These are phyloP conservation scores for Phialemoniopsis sp. DNA, from an alignment of 2,329 filamentous ascomycete genomes.

Conservation along the genomic window DNA sequence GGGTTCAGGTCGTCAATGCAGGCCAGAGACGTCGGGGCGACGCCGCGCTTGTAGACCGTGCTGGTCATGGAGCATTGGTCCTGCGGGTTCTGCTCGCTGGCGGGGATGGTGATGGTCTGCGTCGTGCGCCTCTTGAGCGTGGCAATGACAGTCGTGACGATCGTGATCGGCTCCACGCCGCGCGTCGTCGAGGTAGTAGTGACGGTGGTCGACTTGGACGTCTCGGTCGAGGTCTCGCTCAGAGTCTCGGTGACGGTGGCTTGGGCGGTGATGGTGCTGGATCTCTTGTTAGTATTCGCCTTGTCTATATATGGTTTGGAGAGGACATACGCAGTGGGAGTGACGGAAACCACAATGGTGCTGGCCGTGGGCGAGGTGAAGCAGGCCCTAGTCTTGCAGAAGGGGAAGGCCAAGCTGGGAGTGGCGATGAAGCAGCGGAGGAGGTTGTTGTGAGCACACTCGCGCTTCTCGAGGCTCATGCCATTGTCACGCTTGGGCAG, in stretches of 20 bases:
- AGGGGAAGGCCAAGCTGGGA: conserved; percentile 6
- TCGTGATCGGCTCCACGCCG: not conserved
- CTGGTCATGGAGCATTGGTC: too few species aligned
- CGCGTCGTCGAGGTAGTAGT: not conserved
- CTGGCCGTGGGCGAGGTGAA: conserved; percentile 6
- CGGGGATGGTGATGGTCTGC: not conserved
- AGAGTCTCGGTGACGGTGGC: conserved; percentile 1
- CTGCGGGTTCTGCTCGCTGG: conserved; percentile 1
- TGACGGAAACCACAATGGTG: conserved; percentile 2
- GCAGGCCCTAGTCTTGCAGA: conserved; percentile 8
- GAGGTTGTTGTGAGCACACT: conserved; percentile 11
- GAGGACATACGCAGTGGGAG: not conserved
- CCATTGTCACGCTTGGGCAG: too few species aligned
- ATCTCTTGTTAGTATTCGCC: not conserved
- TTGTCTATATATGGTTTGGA: not conserved
- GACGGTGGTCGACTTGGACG: not conserved
- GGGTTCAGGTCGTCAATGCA: conserved; percentile 9
- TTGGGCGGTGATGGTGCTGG: not conserved
- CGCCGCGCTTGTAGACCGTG: too few species aligned
- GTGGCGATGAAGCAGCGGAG: conserved; percentile 7
- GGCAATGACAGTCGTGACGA: not conserved
- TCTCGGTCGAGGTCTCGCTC: not conserved
- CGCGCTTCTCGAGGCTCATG: too few species aligned
- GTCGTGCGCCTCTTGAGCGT: not conserved
- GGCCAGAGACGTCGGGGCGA: conserved; percentile 1